Percentiles rank a stretch among this genome's conserved stretches.
Conservation (phyloP, 352 stramenopile genomes). For the Pilasporangium apinafurcum region DNA sequence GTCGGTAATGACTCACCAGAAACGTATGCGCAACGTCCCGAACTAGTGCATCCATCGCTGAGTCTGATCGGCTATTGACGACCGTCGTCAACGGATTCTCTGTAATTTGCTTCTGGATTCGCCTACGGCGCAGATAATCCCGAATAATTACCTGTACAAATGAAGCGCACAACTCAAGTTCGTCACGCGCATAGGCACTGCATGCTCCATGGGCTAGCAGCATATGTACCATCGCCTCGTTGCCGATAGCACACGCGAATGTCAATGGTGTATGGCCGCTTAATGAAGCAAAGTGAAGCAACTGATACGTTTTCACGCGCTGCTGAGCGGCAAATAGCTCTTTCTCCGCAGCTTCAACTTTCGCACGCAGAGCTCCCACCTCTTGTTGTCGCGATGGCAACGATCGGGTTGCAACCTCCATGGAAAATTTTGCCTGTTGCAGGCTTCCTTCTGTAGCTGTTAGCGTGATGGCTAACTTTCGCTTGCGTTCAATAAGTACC, state of each 20-base stretch:
- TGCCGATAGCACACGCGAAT: conserved; percentile 60
- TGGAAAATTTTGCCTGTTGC: conserved; percentile 37
- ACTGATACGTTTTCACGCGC: conserved; percentile 33
- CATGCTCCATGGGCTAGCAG: conserved; percentile 49
- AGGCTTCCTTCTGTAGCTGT: conserved; percentile 23
- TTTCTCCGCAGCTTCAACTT: conserved; percentile 19
- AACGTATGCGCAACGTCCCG: conserved; percentile 56
- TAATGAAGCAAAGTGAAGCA: conserved; percentile 46
- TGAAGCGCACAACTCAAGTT: conserved; percentile 46
- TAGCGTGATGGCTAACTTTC: conserved; percentile 33
- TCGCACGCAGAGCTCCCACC: conserved; percentile 23
- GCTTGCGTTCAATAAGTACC: conserved; percentile 47
- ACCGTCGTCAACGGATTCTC: background rate
- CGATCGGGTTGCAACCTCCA: conserved; percentile 55
- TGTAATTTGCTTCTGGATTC: conserved; percentile 5
- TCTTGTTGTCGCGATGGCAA: conserved; percentile 62
- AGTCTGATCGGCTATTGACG: conserved; percentile 28
- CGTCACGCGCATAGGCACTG: conserved; percentile 33
- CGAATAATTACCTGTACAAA: conserved; percentile 61
- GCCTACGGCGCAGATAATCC: conserved; percentile 31
- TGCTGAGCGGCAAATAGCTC: conserved; percentile 38
- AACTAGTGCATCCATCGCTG: conserved; percentile 38
- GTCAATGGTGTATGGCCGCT: conserved; percentile 69
- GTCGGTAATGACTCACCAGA: conserved; percentile 41
- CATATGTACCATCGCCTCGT: conserved; percentile 72